Evolutionary conservation across 129 eudicot genomes (phyloP).

Genomic region (Saussurea involucrata): DNA sequence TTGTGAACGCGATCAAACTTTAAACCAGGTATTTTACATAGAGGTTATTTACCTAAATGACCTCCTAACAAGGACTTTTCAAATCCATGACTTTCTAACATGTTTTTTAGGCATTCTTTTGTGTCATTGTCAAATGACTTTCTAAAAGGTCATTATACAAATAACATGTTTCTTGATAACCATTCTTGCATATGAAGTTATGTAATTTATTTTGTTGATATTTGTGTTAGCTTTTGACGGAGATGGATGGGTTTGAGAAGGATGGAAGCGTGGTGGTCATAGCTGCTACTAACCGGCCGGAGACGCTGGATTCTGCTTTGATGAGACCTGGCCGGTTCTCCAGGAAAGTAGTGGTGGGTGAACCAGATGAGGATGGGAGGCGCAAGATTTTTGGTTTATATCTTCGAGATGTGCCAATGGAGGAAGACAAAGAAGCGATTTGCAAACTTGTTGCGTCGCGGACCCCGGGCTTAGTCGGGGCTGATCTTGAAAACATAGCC

Average conservation of each 20-base stretch:
- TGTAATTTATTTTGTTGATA: not conserved
- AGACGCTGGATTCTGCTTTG: slow-evolving; percentile 46
- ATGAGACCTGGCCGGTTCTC: slow-evolving; percentile 57
- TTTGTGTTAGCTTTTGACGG: slow-evolving; percentile 44
- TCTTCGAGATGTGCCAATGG: slow-evolving; percentile 39
- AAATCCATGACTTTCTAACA: not conserved
- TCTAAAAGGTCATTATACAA: not conserved
- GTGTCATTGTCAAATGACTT: not conserved
- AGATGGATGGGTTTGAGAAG: slow-evolving; percentile 58
- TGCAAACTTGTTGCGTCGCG: slow-evolving; percentile 41
- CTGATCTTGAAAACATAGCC: slow-evolving; percentile 61
- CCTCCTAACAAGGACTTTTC: not conserved
- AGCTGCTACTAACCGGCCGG: slow-evolving; percentile 55
- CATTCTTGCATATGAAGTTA: not conserved
- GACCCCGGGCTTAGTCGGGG: slow-evolving; percentile 49
- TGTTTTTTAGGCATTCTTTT: not conserved
- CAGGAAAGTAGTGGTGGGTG: slow-evolving; percentile 48
- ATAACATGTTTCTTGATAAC: not conserved
- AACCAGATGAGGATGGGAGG: slow-evolving; percentile 49
- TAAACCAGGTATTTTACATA: slow-evolving; percentile 42
- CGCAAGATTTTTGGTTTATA: slow-evolving; percentile 41
- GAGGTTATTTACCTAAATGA: not conserved
- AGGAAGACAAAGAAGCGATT: slow-evolving; percentile 44
- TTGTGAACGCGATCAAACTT: slow-evolving; percentile 58
- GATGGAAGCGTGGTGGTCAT: slow-evolving; percentile 52